Percentiles rank a stretch among this genome's conserved stretches.
These are phyloP conservation scores for Rhodotorula paludigena DNA, from an alignment of 768 basidiomycete species.

Conservation along the genomic window DNA sequence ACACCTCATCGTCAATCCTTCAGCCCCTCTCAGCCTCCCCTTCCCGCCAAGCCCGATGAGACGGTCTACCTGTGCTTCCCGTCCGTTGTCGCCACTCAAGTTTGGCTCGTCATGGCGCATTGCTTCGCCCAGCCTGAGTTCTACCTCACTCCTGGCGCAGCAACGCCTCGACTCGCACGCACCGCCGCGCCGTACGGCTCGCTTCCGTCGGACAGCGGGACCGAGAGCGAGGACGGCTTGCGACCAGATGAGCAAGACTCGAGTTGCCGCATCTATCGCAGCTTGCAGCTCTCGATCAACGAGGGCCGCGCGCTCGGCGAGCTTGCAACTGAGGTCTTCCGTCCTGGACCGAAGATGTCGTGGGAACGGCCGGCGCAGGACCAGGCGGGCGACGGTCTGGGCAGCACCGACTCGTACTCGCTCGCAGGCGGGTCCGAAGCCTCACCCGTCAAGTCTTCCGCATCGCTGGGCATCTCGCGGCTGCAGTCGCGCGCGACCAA, in stretches of 20 bases:
- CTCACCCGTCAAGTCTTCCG: background rate
- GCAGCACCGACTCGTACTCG: conserved; percentile 42
- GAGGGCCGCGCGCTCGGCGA: conserved; percentile 70
- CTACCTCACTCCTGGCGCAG: conserved; percentile 48
- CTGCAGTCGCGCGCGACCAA: background rate
- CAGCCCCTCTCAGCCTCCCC: conserved; percentile 13
- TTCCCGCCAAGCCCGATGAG: conserved; percentile 49
- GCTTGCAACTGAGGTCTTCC: conserved; percentile 46
- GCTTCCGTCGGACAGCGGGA: conserved; percentile 11
- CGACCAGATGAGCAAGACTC: conserved; percentile 42
- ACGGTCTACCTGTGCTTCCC: conserved; percentile 71
- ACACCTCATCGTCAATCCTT: conserved; percentile 20
- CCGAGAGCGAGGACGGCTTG: conserved; percentile 51
- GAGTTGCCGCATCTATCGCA: conserved; percentile 66
- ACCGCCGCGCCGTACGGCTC: background rate
- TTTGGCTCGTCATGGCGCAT: conserved; percentile 73
- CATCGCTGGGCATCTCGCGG: background rate
- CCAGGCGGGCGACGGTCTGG: conserved; percentile 23
- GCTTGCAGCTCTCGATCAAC: conserved; percentile 65
- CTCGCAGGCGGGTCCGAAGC: background rate
- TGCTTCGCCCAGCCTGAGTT: conserved; percentile 77
- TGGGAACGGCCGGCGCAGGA: conserved; percentile 16
- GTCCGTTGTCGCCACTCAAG: conserved; percentile 60
- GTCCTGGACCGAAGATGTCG: conserved; percentile 8
- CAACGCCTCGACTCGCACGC: conserved; percentile 4